phyloP scores from a whole-genome alignment of 371 early-diverging fungal genomes.

The Entomophthora muscae region DNA sequence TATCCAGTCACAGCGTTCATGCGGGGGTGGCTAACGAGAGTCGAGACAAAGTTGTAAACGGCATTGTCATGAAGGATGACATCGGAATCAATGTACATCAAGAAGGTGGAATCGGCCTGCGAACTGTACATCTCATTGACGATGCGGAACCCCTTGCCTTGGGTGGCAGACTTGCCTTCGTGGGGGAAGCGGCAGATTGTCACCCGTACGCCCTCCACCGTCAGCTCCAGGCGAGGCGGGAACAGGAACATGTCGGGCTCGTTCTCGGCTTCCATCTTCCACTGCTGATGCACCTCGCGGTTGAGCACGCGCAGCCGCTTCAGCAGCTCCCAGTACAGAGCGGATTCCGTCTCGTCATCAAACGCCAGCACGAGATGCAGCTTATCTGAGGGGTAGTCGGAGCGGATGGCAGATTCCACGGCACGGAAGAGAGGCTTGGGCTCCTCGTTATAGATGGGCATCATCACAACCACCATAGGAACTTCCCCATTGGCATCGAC shows the following conservation, averaged over 20 bases:
- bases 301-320: neutral
- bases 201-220: neutral
- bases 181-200: neutral
- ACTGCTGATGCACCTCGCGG: neutral
- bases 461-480: neutral
- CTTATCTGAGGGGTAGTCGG: neutral
- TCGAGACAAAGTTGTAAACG: neutral
- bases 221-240: neutral
- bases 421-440: neutral
- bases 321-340: neutral
- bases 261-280: neutral
- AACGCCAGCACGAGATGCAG: neutral
- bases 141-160: neutral
- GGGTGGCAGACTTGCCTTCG: neutral
- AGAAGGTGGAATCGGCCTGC: neutral
- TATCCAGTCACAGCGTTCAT: neutral
- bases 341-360: neutral
- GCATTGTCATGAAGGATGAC: neutral
- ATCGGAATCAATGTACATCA: neutral
- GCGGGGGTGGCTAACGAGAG: neutral
- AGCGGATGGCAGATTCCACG: neutral
- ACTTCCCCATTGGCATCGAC: neutral
- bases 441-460: neutral
- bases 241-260: neutral
- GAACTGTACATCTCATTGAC: neutral